Conservation (phyloP, 768 basidiomycete genomes). For the Agrocybe pediades region DNA sequence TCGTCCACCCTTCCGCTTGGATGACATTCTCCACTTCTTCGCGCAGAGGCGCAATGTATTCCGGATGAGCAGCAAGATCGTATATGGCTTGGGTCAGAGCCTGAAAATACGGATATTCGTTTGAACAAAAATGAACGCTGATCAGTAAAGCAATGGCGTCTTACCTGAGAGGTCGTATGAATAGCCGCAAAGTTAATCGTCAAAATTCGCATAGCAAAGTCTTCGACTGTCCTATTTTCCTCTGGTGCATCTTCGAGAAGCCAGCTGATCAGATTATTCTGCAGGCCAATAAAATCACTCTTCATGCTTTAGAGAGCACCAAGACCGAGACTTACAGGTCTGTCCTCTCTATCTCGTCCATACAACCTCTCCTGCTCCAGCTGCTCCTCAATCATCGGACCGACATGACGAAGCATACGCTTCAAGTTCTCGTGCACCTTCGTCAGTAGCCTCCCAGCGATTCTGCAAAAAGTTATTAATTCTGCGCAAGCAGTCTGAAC, state of each 20-base stretch:
- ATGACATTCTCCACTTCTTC: slow-evolving; percentile 42
- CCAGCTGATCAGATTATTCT: slow-evolving; percentile 27
- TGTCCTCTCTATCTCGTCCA: slow-evolving; percentile 5
- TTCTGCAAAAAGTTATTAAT: slow-evolving; percentile 1
- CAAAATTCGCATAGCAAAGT: slow-evolving; percentile 20
- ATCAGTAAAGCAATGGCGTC: neutral
- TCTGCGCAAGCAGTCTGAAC: neutral
- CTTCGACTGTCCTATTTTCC: slow-evolving; percentile 13
- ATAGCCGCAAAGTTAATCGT: slow-evolving; percentile 28
- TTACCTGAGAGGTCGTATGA: slow-evolving; percentile 25
- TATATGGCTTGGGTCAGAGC: slow-evolving; percentile 35
- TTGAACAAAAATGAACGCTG: neutral
- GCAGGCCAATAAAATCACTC: neutral
- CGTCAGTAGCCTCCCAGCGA: slow-evolving; percentile 14
- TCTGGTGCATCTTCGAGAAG: slow-evolving; percentile 24
- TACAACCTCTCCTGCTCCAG: slow-evolving; percentile 8
- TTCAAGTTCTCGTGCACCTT: slow-evolving; percentile 11
- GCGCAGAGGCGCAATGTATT: slow-evolving; percentile 34
- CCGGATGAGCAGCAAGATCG: slow-evolving; percentile 35
- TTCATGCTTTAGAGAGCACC: neutral
- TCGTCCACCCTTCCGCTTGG: slow-evolving; percentile 36
- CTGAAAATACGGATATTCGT: slow-evolving; percentile 15
- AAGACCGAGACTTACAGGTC: neutral
- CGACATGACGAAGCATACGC: slow-evolving; percentile 6
- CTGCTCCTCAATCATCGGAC: slow-evolving; percentile 16